Evolutionary conservation across 805 yeast species (phyloP).

Genomic region (Suhomyces faveliae): DNA sequence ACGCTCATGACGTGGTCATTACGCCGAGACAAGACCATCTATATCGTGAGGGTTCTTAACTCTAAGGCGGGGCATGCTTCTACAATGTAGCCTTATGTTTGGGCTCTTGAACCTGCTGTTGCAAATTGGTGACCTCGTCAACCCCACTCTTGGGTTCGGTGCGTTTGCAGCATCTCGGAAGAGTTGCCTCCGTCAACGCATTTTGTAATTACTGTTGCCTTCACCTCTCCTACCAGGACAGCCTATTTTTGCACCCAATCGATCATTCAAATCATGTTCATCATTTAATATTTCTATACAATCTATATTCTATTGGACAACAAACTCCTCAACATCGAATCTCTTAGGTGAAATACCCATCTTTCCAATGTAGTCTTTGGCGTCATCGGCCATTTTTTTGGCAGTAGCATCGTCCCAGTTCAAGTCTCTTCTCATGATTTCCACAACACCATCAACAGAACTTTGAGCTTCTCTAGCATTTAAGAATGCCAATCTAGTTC

Average conservation of each 20-base stretch:
- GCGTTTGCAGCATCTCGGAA: not conserved
- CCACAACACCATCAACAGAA: conserved; percentile 82
- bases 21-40: not conserved
- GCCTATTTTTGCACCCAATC: not conserved
- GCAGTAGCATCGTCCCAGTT: conserved; percentile 67
- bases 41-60: not conserved
- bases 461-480: conserved; percentile 80
- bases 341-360: conserved; percentile 47
- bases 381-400: conserved; percentile 48
- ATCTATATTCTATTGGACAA: conserved; percentile 13
- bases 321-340: conserved; percentile 18
- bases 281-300: not conserved
- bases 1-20: not conserved
- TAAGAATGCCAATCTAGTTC: conserved; percentile 89
- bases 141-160: not conserved
- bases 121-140: not conserved
- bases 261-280: not conserved
- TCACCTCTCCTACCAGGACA: not conserved
- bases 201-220: not conserved
- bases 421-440: conserved; percentile 77
- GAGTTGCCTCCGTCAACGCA: not conserved
- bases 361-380: conserved; percentile 58
- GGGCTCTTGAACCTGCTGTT: not conserved
- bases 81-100: not conserved
- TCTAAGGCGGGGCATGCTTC: not conserved